These are phyloP conservation scores for Ogataea glucozyma DNA, from an alignment of 805 yeast genomes.

Conservation along the genomic window DNA sequence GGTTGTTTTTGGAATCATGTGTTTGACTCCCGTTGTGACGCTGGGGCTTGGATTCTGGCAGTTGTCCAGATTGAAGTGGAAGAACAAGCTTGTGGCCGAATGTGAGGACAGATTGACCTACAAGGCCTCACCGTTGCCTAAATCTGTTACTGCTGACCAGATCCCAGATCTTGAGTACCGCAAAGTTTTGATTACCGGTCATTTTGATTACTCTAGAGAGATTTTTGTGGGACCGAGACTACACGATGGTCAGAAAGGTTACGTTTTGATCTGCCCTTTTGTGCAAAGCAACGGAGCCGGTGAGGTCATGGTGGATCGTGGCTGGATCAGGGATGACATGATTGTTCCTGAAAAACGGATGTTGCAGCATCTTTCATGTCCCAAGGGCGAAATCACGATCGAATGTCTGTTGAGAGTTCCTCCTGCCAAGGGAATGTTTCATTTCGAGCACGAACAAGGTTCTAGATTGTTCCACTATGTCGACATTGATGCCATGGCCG, in stretches of 20 bases:
- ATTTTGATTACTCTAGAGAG: constrained; percentile 81
- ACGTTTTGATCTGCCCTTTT: constrained; percentile 78
- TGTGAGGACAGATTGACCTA: constrained; percentile 80
- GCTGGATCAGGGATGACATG: constrained; percentile 81
- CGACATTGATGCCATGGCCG: constrained; percentile 81
- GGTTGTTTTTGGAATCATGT: constrained; percentile 40
- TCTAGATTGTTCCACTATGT: constrained; percentile 74
- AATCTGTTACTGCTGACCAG: constrained; percentile 59
- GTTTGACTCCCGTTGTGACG: constrained; percentile 84
- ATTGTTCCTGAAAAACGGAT: constrained; percentile 54
- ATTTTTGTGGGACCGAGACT: constrained; percentile 90
- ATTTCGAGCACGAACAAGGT: constrained; percentile 69
- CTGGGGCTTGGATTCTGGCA: constrained; percentile 95
- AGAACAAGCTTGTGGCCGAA: constrained; percentile 73
- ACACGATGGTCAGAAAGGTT: constrained; percentile 73
- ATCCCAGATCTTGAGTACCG: constrained; percentile 80
- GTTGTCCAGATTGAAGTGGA: constrained; percentile 82
- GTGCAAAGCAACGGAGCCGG: constrained; percentile 71
- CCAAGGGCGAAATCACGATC: constrained; percentile 69
- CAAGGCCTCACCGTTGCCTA: constrained; percentile 73
- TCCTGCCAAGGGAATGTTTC: constrained; percentile 58
- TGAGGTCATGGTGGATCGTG: constrained; percentile 82
- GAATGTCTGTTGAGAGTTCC: constrained; percentile 74
- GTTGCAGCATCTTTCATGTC: constrained; percentile 69
- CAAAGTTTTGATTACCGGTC: constrained; percentile 73